A percentile compares a stretch with the other conserved stretches of the same genome.
Evolutionary conservation across 257 asterid genomes (phyloP).

Genomic region (Vinca minor): DNA sequence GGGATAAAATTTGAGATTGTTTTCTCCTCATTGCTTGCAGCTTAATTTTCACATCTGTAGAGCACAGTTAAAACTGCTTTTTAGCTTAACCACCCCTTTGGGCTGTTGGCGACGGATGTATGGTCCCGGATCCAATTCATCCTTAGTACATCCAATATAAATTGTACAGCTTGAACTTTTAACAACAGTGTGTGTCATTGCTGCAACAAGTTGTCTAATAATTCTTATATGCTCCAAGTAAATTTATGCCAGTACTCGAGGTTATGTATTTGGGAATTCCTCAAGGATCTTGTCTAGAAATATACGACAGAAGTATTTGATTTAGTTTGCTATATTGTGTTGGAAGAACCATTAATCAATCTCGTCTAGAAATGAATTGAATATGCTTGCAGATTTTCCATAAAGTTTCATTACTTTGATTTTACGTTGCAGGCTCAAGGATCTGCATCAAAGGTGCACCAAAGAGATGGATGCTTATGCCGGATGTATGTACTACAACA

Average conservation of each 20-base stretch:
- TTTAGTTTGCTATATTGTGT: too few species aligned
- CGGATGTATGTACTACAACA: constrained; percentile 91
- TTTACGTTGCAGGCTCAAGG: constrained; percentile 53
- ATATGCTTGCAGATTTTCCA: not conserved
- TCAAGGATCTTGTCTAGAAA: too few species aligned
- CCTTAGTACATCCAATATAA: not conserved
- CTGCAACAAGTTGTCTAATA: too few species aligned
- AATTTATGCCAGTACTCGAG: too few species aligned
- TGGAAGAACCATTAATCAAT: too few species aligned
- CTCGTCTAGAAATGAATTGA: not conserved
- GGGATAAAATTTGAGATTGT: not conserved
- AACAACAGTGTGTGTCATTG: not conserved
- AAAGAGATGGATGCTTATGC: constrained; percentile 87
- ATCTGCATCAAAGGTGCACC: constrained; percentile 75
- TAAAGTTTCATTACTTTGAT: not conserved
- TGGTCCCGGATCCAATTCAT: not conserved
- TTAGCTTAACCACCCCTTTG: not conserved
- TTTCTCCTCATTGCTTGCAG: not conserved
- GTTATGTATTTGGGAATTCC: too few species aligned
- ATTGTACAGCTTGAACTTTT: not conserved
- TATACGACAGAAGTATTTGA: too few species aligned
- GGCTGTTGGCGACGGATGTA: not conserved
- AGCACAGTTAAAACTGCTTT: not conserved
- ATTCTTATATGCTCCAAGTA: too few species aligned
- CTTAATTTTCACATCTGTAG: not conserved